Evolutionary conservation across 306 rosid species (phyloP).

Genomic region (Fragaria ananassa): DNA sequence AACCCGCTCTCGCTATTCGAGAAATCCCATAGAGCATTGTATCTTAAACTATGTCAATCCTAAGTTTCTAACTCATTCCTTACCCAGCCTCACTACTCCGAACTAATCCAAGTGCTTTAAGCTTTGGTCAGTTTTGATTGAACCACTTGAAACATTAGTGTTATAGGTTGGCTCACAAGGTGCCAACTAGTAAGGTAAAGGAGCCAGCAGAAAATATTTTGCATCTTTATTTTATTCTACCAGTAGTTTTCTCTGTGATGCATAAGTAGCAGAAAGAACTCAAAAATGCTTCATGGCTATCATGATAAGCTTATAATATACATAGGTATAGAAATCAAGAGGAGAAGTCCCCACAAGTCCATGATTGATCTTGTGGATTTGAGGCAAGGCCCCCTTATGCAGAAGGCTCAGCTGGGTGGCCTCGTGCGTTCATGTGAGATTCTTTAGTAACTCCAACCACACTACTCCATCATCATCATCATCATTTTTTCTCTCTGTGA

Average conservation of each 20-base stretch:
- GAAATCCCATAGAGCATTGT: not conserved
- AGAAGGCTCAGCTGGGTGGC: conserved; percentile 46
- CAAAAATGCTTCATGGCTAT: not conserved
- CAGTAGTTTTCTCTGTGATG: not conserved
- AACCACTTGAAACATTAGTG: not conserved
- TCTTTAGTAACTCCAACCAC: conserved; percentile 52
- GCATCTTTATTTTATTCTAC: not conserved
- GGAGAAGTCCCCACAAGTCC: conserved; percentile 36
- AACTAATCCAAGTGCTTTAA: not conserved
- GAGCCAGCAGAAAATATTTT: conserved; percentile 1
- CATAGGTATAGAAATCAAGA: not conserved
- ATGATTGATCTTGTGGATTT: conserved; percentile 38
- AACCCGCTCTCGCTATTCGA: not conserved
- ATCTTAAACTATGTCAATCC: not conserved
- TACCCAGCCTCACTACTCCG: not conserved
- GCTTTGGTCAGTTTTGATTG: not conserved
- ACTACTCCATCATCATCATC: conserved; percentile 41
- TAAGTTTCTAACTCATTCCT: not conserved
- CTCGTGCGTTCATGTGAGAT: conserved; percentile 83
- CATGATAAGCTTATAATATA: conserved; percentile 13
- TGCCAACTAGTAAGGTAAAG: conserved; percentile 4
- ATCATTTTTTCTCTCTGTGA: conserved; percentile 17
- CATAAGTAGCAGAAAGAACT: conserved; percentile 8
- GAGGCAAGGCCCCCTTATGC: conserved; percentile 28
- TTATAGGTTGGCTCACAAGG: not conserved